phyloP scores from a whole-genome alignment of 306 rosid species.

The Vigna angularis region DNA sequence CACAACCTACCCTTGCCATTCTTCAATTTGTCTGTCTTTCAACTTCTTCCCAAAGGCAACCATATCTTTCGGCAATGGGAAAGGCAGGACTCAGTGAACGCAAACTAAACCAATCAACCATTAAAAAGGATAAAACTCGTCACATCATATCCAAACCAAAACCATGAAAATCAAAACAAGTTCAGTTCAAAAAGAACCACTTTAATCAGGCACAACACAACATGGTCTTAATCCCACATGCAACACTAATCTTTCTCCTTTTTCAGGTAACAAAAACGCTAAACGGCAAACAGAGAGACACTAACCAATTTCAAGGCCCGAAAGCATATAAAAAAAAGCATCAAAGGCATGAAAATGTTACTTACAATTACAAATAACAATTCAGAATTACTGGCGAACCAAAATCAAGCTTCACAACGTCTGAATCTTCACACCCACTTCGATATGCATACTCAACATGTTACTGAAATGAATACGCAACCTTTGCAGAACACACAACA shows the following conservation, averaged over 20 bases:
- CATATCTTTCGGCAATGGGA: conserved; percentile 67
- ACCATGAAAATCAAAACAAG: conserved; percentile 19
- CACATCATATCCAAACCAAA: neutral
- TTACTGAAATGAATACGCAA: neutral
- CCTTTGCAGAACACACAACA: neutral
- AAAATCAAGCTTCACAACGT: conserved; percentile 13
- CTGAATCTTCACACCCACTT: conserved; percentile 24
- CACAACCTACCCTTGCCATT: conserved; percentile 87
- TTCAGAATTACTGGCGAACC: neutral
- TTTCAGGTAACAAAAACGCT: neutral
- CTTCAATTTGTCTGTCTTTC: conserved; percentile 85
- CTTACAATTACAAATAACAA: conserved; percentile 20
- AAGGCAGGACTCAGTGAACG: conserved; percentile 18
- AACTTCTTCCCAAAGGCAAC: conserved; percentile 98
- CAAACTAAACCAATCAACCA: conserved; percentile 32
- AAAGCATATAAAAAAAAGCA: neutral
- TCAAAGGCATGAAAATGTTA: neutral
- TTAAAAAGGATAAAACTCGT: neutral
- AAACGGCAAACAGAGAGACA: neutral
- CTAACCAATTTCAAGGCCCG: neutral
- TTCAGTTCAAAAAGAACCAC: conserved; percentile 18
- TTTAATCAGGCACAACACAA: conserved; percentile 31
- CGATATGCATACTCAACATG: neutral
- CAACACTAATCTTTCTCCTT: neutral
- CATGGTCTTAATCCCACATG: conserved; percentile 6